A percentile compares a stretch with the other conserved stretches of the same genome.
These are phyloP conservation scores for Eutrema salsugineum DNA, from an alignment of 441 rosid species.

Conservation along the genomic window DNA sequence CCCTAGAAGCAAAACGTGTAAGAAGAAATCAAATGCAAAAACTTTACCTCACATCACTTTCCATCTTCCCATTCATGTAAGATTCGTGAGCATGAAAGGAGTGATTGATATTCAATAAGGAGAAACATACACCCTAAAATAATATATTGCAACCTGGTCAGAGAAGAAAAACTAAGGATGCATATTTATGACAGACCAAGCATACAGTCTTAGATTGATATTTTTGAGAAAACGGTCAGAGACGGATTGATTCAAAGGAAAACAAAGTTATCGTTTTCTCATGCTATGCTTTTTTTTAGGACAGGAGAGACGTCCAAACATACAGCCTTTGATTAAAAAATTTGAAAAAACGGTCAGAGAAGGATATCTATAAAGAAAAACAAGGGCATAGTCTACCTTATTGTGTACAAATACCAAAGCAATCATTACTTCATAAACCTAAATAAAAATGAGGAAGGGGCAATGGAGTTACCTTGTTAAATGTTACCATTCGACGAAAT, in stretches of 20 bases:
- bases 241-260: background rate
- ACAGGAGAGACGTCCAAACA: conserved; percentile 3
- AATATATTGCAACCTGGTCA: conserved; percentile 18
- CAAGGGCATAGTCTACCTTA: background rate
- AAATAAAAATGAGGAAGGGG: background rate
- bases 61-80: conserved; percentile 41
- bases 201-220: background rate
- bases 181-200: background rate
- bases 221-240: background rate
- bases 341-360: background rate
- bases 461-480: conserved; percentile 58
- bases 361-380: background rate
- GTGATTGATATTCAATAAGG: conserved; percentile 66
- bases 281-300: background rate
- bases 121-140: conserved; percentile 69
- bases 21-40: conserved; percentile 11
- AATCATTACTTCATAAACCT: conserved; percentile 1
- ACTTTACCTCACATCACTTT: conserved; percentile 69
- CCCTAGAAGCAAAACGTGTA: background rate
- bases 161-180: conserved; percentile 21
- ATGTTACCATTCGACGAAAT: conserved; percentile 76
- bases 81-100: conserved; percentile 43
- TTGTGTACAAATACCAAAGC: background rate
- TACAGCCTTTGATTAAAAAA: background rate
- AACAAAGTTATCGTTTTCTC: conserved; percentile 2